phyloP scores from a whole-genome alignment of 345 rosid genomes.

The Euphorbia tirucalli region DNA sequence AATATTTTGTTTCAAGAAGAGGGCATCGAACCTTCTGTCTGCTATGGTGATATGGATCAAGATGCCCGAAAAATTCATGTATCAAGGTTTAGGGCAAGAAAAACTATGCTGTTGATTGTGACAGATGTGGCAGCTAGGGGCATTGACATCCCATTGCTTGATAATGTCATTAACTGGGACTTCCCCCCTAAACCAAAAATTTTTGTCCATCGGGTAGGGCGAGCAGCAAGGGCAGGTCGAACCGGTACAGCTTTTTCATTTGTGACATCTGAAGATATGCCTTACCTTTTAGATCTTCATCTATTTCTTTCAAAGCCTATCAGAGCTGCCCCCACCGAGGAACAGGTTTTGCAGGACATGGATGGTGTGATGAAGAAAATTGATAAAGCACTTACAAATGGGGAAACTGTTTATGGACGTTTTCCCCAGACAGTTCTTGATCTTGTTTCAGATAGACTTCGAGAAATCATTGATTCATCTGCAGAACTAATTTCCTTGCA shows the following conservation, averaged over 20 bases:
- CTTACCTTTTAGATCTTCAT: constrained; percentile 90
- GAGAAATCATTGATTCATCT: constrained; percentile 73
- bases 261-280: constrained; percentile 84
- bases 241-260: constrained; percentile 90
- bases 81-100: constrained; percentile 81
- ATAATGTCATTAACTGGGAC: constrained; percentile 97
- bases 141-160: constrained; percentile 93
- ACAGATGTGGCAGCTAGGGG: constrained; percentile 99
- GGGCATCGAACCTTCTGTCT: constrained; percentile 80
- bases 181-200: constrained; percentile 93
- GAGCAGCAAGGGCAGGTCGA: constrained; percentile 96
- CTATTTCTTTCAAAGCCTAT: constrained; percentile 86
- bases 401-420: constrained; percentile 90
- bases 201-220: constrained; percentile 93
- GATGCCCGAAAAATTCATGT: constrained; percentile 92
- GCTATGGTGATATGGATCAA: constrained; percentile 98
- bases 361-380: constrained; percentile 69
- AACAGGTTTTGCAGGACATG: constrained; percentile 79
- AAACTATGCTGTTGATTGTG: constrained; percentile 84
- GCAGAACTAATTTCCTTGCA: constrained; percentile 69
- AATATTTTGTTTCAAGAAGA: constrained; percentile 72
- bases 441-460: constrained; percentile 73
- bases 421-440: constrained; percentile 83
- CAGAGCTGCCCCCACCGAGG: constrained; percentile 87
- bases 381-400: constrained; percentile 68